A percentile compares a stretch with the other conserved stretches of the same genome.
phyloP scores from a whole-genome alignment of 148 eudicot genomes.

The Nyssa sinensis region DNA sequence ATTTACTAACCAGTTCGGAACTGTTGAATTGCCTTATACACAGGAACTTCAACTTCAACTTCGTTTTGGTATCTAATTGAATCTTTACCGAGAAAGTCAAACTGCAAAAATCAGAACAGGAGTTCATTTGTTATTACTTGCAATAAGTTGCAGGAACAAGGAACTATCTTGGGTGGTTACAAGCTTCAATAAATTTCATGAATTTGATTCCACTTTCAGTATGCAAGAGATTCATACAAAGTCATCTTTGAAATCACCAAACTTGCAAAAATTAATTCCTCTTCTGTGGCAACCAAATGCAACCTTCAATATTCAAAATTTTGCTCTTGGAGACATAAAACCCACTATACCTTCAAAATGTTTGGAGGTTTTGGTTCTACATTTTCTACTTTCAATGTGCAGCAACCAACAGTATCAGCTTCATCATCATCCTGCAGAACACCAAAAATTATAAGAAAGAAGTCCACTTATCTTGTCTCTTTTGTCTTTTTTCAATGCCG shows the following conservation, averaged over 20 bases:
- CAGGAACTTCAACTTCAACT: slow-evolving; percentile 71
- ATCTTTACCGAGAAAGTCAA: slow-evolving; percentile 99
- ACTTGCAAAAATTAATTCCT: not conserved
- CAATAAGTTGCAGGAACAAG: not conserved
- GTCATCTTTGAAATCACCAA: too few relatives aligned
- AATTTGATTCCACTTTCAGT: slow-evolving; percentile 1
- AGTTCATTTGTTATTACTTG: too few relatives aligned
- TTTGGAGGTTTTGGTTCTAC: slow-evolving; percentile 85
- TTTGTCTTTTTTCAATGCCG: not conserved
- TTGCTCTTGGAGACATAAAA: slow-evolving; percentile 1
- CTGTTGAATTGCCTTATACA: slow-evolving; percentile 79
- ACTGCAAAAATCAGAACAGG: slow-evolving; percentile 44
- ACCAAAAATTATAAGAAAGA: slow-evolving; percentile 2
- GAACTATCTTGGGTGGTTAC: slow-evolving; percentile 1
- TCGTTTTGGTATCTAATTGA: slow-evolving; percentile 84
- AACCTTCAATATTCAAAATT: not conserved
- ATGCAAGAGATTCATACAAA: not conserved
- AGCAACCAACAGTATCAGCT: slow-evolving; percentile 99
- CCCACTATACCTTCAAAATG: slow-evolving; percentile 60
- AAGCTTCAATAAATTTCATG: slow-evolving; percentile 7
- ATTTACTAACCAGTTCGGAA: slow-evolving; percentile 51
- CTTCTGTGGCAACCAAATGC: not conserved
- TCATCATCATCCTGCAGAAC: slow-evolving; percentile 92
- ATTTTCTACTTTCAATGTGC: slow-evolving; percentile 97
- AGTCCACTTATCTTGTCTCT: not conserved